These are phyloP conservation scores for Suillus alpinus DNA, from an alignment of 768 basidiomycete genomes.

Conservation along the genomic window DNA sequence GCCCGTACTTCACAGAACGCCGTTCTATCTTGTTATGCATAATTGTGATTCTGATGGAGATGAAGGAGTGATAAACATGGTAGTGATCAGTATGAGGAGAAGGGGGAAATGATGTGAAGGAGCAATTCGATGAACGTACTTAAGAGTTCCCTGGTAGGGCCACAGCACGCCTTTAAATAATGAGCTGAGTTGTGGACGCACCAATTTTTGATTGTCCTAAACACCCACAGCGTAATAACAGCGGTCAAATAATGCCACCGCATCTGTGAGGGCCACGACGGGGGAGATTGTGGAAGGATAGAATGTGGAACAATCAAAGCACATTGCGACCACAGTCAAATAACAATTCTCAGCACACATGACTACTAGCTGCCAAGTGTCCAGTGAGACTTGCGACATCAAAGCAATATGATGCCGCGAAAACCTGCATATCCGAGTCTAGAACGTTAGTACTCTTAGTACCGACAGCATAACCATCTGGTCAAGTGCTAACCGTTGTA, in stretches of 20 bases:
- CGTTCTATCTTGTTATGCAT: too few species aligned
- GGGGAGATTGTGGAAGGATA: not conserved
- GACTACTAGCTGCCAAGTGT: not conserved
- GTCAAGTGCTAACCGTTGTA: not conserved
- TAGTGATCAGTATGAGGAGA: not conserved
- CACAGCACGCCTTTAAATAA: not conserved
- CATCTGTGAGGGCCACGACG: not conserved
- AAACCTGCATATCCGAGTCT: not conserved
- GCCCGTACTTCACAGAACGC: too few species aligned
- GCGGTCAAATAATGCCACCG: not conserved
- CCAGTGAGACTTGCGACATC: not conserved
- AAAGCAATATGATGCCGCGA: not conserved
- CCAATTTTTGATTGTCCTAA: not conserved
- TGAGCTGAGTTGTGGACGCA: slow-evolving; percentile 10
- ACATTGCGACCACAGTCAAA: not conserved
- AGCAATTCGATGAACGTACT: not conserved
- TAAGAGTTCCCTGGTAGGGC: not conserved
- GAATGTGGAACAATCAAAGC: not conserved
- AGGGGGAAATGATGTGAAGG: not conserved
- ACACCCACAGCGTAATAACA: not conserved
- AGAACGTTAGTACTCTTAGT: not conserved
- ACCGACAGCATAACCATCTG: not conserved
- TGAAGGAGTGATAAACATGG: slow-evolving; percentile 7
- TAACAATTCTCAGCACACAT: not conserved
- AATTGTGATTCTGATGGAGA: not conserved